phyloP scores from a whole-genome alignment of 768 basidiomycete genomes.

The Termitomyces sp. region DNA sequence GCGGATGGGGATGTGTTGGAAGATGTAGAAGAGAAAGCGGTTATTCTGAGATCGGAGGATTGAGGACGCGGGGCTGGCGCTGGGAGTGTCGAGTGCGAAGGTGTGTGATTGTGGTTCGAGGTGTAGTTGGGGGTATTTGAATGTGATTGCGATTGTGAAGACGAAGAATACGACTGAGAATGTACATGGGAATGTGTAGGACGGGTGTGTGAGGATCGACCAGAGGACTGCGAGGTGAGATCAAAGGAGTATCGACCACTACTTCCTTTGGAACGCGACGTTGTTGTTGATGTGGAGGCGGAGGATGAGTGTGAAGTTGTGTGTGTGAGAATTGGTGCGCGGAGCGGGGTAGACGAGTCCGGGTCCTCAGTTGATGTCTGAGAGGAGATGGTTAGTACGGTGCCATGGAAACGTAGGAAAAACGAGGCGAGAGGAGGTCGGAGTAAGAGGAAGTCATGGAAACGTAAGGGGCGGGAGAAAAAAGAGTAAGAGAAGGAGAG shows the following conservation, averaged over 20 bases:
- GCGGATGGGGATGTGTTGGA: not conserved
- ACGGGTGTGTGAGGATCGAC: not conserved
- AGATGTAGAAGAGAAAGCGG: not conserved
- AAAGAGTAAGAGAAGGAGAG: not conserved
- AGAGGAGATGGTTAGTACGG: not conserved
- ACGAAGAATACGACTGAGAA: constrained; percentile 1
- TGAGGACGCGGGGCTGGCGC: not conserved
- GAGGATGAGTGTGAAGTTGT: constrained; percentile 5
- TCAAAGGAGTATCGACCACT: constrained; percentile 36
- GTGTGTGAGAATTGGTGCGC: constrained; percentile 6
- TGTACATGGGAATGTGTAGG: not conserved
- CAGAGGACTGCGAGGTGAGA: constrained; percentile 12
- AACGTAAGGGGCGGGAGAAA: not conserved
- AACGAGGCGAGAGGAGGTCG: not conserved
- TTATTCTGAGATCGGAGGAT: not conserved
- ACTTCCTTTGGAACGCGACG: not conserved
- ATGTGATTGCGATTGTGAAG: not conserved
- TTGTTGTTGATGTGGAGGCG: not conserved
- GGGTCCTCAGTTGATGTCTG: not conserved
- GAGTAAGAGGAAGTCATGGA: not conserved
- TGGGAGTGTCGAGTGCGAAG: not conserved
- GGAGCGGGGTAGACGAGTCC: not conserved
- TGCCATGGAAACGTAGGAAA: not conserved
- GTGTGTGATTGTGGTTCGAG: not conserved
- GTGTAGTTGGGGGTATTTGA: not conserved